Evolutionary conservation across 1,139 yeast species (phyloP), one percentile per base, ranked within the genome.

Genomic region (Candida sanyaensis): DNA sequence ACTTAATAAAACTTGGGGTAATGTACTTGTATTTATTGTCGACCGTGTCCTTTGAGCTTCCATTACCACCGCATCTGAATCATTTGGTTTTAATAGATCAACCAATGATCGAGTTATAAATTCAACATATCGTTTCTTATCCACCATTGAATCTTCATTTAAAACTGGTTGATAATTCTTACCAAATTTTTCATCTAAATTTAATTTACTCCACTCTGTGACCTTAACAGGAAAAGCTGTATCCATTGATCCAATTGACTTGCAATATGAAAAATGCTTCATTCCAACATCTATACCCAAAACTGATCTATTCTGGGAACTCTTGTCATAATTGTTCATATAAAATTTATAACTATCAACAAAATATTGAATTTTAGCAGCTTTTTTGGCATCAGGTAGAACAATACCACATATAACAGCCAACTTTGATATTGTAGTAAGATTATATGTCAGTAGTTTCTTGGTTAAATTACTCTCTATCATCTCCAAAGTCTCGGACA

Each of bases 41-140:
- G 77, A 68, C 45, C 73, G 58, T 1, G 78, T 74, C 32, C 79
- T 53, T 55, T 74, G 79, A 42, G 66, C 62, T 51, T 74, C 79
- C 42, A 74, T 63, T 26, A 69, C 60, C 26, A 67, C 60, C 12
- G 69, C 47, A 45, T 63, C 54, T 2, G 68, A 43, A 23, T 29
- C 34, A 8, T 13, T 29, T 11, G 44, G 36, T 6, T 31, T 13
- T 17, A 41, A 26, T 11, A 60, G 61, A 17, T 60, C 47, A 3
- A 64, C 50, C n/a, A 66, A 46, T 37, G 47, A 49, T 34, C 54
- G 51, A 11, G 65, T 60, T 37, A 70, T 52, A 48, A 60, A 59
- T 46, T 63, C 59, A 38, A 68, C 50, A 49, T 66, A 65, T 28
- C 68, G 52, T 49, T 65, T 64, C 10, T 59, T 49, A 38, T 66